Base-by-base conservation (phyloP, 2,329 filamentous ascomycete genomes). In the Cytospora paraplurivora region DNA sequence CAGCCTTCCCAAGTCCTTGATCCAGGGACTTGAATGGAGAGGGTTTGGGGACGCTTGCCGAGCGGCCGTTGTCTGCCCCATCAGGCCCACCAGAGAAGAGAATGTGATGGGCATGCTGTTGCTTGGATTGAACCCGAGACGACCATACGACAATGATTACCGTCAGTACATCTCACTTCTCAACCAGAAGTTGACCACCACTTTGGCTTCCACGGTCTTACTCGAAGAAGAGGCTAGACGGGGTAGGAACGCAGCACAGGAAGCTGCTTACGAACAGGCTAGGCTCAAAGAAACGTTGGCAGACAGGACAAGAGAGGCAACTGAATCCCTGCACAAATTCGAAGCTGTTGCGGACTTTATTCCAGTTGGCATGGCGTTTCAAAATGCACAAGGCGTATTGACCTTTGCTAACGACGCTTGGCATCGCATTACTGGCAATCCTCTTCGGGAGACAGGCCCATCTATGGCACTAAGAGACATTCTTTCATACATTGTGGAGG, bases 71-170 rank as follows among this genome's bases (percentile, higher is more conserved):
- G 82, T 92, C 17, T 86, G 86, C 67, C 88, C 90, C 0, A 88
- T 92, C 49, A 86, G 89, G 61, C 87, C 81, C 6, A 82, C 88
- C 0, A 89, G 86, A 3, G 87, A 79, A 34, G 88, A 91, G 62
- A 81, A 82, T 11, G 85, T 85, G 0, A 81, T 91, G 64, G 90
- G 88, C 0, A 85, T 92, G 66, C 76, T 93, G 4, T 80, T 92
- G 15, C 78, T 92, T 50, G 89, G 88, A 1, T 78, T 92, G 11
- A 92, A 92, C 69, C 88, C 89, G 7, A 79, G 88, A 51, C 79
- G 88, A 50, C 88, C 89, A 0, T 92, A 90, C 67, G 89, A 92
- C 69, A 87, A 89, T 64, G 88, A 91, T 66, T 92, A 92, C 69
- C 83, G 82, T 50, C 81, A 89, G 10, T 92, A 89, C 68, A 80